Conservation (phyloP, 495 filamentous ascomycete genomes). For the Penicillium bialowiezense region DNA sequence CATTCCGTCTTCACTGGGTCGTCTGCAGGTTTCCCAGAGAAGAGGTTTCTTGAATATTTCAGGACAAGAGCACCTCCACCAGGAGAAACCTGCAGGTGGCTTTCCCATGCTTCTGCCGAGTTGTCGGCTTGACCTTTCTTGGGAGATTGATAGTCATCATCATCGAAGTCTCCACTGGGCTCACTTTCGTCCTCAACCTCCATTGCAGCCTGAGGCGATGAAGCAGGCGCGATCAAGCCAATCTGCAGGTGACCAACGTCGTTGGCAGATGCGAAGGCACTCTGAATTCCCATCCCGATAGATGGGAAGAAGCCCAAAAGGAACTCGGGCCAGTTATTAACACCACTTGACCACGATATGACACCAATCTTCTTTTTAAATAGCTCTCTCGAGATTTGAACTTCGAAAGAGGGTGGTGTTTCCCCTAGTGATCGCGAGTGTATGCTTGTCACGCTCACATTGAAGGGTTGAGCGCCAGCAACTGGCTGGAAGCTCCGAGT, state of each 20-base stretch:
- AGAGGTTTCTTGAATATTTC: constrained; percentile 42
- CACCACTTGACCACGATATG: constrained; percentile 38
- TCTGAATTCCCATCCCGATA: constrained; percentile 22
- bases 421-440: constrained; percentile 28
- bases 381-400: constrained; percentile 30
- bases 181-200: constrained; percentile 26
- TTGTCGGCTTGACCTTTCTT: constrained; percentile 22
- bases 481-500: constrained; percentile 29
- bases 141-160: constrained; percentile 5
- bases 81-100: constrained; percentile 26
- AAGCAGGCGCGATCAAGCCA: constrained; percentile 29
- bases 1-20: constrained; percentile 37
- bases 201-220: constrained; percentile 3
- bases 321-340: constrained; percentile 31
- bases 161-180: constrained; percentile 16
- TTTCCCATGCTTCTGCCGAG: constrained; percentile 35
- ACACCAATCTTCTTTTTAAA: constrained; percentile 30
- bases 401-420: constrained; percentile 26
- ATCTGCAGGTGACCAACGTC: constrained; percentile 34
- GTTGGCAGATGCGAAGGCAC: constrained; percentile 14
- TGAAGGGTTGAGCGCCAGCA: constrained; percentile 34
- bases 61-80: constrained; percentile 25
- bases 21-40: constrained; percentile 34
- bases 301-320: constrained; percentile 21
- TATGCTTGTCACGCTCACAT: constrained; percentile 24